phyloP scores from a whole-genome alignment of 352 stramenopile genomes.

The Globisporangium echinulatum region DNA sequence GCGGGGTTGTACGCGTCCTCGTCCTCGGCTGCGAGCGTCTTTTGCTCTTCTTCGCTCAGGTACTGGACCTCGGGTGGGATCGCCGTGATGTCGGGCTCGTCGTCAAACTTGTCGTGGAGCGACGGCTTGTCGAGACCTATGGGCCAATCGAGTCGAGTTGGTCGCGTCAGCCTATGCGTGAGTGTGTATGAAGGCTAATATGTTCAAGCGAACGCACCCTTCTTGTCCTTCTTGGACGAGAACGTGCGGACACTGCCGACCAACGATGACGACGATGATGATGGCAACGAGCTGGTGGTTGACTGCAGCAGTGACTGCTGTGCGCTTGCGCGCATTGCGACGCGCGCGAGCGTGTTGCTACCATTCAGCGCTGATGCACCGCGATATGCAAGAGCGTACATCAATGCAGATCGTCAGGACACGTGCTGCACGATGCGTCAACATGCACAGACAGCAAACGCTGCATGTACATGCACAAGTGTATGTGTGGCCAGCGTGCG shows the following conservation, averaged over 20 bases:
- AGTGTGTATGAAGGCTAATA: too few relatives aligned
- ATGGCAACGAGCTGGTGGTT: neutral
- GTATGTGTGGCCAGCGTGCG: too few relatives aligned
- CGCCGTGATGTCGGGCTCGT: conserved; percentile 35
- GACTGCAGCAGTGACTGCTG: conserved; percentile 13
- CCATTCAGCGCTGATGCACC: conserved; percentile 12
- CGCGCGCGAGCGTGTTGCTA: conserved; percentile 14
- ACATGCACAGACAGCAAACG: too few relatives aligned
- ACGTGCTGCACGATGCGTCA: too few relatives aligned
- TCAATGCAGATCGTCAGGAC: too few relatives aligned
- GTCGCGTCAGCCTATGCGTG: too few relatives aligned
- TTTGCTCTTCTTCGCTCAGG: conserved; percentile 37
- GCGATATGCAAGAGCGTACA: too few relatives aligned
- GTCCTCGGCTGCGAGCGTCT: conserved; percentile 15
- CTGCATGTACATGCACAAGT: too few relatives aligned
- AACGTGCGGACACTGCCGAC: conserved; percentile 20
- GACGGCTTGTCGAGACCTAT: conserved; percentile 41
- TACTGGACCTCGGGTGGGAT: conserved; percentile 59
- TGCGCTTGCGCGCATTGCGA: conserved; percentile 16
- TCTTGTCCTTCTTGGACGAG: conserved; percentile 56
- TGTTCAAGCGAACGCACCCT: conserved; percentile 17
- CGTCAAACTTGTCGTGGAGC: conserved; percentile 49
- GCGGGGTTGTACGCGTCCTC: conserved; percentile 18
- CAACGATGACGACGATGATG: neutral
- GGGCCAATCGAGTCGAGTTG: too few relatives aligned